phyloP scores from a whole-genome alignment of 2,329 filamentous ascomycete genomes.

The Pezicula carpinea region DNA sequence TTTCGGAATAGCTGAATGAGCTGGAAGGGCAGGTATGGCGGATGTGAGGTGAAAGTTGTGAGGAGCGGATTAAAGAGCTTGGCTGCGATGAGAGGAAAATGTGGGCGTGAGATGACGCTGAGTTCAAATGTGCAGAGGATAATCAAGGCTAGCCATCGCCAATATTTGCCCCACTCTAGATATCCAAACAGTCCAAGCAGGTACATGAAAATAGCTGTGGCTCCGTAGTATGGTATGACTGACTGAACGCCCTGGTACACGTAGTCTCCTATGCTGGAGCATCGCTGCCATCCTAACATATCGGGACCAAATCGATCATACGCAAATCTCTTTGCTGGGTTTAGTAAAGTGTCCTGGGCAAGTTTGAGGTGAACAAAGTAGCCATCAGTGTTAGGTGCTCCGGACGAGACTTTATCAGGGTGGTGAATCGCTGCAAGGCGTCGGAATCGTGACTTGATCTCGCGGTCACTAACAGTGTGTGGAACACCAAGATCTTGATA shows the following conservation, averaged over 20 bases:
- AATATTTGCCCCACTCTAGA: slow-evolving; percentile 62
- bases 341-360: slow-evolving; percentile 76
- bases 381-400: slow-evolving; percentile 29
- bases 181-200: slow-evolving; percentile 61
- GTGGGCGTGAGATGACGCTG: slow-evolving; percentile 49
- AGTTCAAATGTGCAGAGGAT: slow-evolving; percentile 52
- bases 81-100: slow-evolving; percentile 41
- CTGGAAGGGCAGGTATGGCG: slow-evolving; percentile 80
- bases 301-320: slow-evolving; percentile 85
- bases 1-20: slow-evolving; percentile 71
- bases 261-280: slow-evolving; percentile 68
- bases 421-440: slow-evolving; percentile 68
- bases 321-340: slow-evolving; percentile 73
- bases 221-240: slow-evolving; percentile 56
- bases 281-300: slow-evolving; percentile 60
- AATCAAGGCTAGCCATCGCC: slow-evolving; percentile 56
- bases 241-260: slow-evolving; percentile 60
- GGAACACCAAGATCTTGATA: slow-evolving; percentile 74
- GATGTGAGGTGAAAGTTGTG: slow-evolving; percentile 35
- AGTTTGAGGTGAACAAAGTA: slow-evolving; percentile 81
- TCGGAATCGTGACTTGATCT: slow-evolving; percentile 81
- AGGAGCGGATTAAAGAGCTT: slow-evolving; percentile 40
- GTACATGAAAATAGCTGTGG: slow-evolving; percentile 54
- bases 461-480: slow-evolving; percentile 63
- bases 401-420: slow-evolving; percentile 66